Base-by-base conservation (phyloP, 805 yeast species). In the Candida gorgasii region DNA sequence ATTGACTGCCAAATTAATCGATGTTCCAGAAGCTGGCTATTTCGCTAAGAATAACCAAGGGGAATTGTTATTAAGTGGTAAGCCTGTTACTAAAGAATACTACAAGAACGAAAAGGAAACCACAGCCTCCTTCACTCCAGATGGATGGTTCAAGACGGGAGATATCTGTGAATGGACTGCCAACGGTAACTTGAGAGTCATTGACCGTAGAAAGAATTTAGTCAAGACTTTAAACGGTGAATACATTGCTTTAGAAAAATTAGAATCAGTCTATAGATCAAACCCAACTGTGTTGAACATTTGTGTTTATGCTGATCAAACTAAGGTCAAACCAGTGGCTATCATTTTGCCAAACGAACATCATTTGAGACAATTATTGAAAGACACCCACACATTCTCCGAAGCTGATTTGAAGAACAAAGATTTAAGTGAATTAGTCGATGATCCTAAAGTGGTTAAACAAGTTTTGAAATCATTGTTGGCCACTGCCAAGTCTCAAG, bases 151-250 rank as follows among this genome's bases (percentile, higher is more conserved):
- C 74, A 77, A 73, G 61, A 93, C 98, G 24, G 99, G 99, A 65
- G 99, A 93, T 65, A 89, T 93, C 65, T 97, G 92, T 60, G 89
- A 88, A 72, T 89, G 97, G 95, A 77, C 90, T 32, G 47, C 80
- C 19, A 76, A 73, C 50, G 98, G 98, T 51, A 83, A 80, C 44
- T 74, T 93, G 59, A 80, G 77, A 60, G 73, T 93, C 47, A 86
- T 93, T 62, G 99, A 93, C 70, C 86, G 99, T 63, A 87, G 81
- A 75, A 93, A 93, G 82, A 93, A 93, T 65, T 76, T 93, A 66
- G 95, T 93, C 55, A 93, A 93, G 77, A 93, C 99, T 14, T 75
- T 79, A 57, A 92, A 93, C 63, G 99, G 99, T 69, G 99, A 93
- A 72, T 93, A 93, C 67, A 88, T 93, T 64, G 99, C 99, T 3